phyloP scores from a whole-genome alignment of 176 grass and related monocot species.

The Eleusine indica region DNA sequence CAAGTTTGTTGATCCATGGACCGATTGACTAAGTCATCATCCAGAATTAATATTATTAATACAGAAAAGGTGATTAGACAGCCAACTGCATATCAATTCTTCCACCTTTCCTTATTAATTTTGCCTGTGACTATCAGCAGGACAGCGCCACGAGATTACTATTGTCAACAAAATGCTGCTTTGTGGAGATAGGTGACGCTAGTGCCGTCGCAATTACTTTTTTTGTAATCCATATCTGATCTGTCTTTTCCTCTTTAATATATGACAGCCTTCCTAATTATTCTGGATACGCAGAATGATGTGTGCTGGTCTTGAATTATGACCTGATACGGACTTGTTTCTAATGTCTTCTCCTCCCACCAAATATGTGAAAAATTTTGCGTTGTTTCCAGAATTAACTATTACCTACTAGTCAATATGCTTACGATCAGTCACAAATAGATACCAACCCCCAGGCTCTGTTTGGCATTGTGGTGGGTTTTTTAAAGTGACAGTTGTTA shows the following conservation, averaged over 20 bases:
- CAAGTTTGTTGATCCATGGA: constrained; percentile 33
- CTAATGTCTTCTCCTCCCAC: neutral
- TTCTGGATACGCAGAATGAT: neutral
- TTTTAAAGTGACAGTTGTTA: no score
- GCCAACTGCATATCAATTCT: constrained; percentile 19
- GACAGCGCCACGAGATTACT: constrained; percentile 34
- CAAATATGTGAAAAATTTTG: no score
- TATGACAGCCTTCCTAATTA: neutral
- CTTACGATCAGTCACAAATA: no score
- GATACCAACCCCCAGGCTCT: no score
- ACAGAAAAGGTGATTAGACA: constrained; percentile 38
- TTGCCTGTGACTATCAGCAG: neutral
- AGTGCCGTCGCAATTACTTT: constrained; percentile 11
- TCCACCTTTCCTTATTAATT: constrained; percentile 22
- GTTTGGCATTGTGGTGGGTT: no score
- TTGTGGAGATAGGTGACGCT: neutral
- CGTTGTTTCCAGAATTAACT: no score
- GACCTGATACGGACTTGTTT: constrained; percentile 8
- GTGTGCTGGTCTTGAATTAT: constrained; percentile 22
- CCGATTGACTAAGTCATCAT: constrained; percentile 1
- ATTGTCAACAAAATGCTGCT: constrained; percentile 25
- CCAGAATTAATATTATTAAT: neutral
- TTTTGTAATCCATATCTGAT: neutral
- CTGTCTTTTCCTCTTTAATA: neutral
- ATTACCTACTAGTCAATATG: no score